Evolutionary conservation across 306 rosid species (phyloP).

Genomic region (Castanospermum australe): DNA sequence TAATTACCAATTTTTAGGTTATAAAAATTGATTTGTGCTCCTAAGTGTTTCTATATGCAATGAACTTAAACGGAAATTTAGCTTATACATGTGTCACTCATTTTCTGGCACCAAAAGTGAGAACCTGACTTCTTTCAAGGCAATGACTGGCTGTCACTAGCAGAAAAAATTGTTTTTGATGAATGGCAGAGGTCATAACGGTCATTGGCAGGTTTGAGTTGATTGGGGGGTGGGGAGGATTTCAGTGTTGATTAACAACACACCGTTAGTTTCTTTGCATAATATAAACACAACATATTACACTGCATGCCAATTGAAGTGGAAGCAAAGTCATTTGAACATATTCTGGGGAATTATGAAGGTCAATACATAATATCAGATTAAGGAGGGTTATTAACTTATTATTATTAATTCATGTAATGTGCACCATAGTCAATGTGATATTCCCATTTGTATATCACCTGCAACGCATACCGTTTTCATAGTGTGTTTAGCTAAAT

Average conservation of each 20-base stretch:
- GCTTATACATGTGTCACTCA: neutral
- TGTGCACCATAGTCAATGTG: neutral
- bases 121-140: neutral
- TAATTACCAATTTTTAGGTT: too few species aligned
- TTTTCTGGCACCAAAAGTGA: neutral
- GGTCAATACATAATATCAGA: conserved; percentile 14
- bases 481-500: neutral
- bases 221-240: neutral
- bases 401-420: neutral
- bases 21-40: too few species aligned
- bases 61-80: too few species aligned
- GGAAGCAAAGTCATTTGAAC: neutral
- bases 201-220: conserved; percentile 10
- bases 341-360: neutral
- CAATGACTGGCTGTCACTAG: neutral
- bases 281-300: neutral
- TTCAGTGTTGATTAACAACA: neutral
- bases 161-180: neutral
- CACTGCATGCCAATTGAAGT: neutral
- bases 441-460: neutral
- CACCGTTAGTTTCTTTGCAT: neutral
- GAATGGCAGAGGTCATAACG: neutral
- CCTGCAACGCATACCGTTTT: neutral
- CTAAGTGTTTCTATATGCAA: too few species aligned
- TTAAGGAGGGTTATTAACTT: neutral